A percentile compares a stretch with the other conserved stretches of the same genome.
phyloP scores from a whole-genome alignment of 345 rosid species.

The Hibiscus syriacus region DNA sequence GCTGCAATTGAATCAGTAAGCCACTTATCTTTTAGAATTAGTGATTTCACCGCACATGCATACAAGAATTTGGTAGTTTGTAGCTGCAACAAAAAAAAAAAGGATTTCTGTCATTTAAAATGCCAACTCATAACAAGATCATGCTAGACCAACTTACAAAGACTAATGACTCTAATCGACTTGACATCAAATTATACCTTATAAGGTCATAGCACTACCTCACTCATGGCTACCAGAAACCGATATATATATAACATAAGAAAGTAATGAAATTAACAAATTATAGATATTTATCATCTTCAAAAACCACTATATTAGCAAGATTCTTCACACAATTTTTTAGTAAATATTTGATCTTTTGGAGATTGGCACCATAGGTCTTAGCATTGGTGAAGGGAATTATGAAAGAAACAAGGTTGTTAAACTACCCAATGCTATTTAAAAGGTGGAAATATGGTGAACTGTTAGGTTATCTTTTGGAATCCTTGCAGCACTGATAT shows the following conservation, averaged over 20 bases:
- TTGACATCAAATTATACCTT: not conserved
- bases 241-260: not conserved
- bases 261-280: not conserved
- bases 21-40: constrained; percentile 44
- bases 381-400: not conserved
- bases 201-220: not conserved
- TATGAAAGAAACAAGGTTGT: not conserved
- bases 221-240: not conserved
- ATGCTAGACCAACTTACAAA: not conserved
- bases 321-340: not conserved
- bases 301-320: not conserved
- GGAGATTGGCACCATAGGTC: not conserved
- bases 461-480: not conserved
- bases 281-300: not conserved
- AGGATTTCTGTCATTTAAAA: not conserved
- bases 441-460: not conserved
- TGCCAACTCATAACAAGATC: not conserved
- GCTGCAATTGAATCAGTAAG: constrained; percentile 46
- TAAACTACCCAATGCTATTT: not conserved
- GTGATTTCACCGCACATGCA: constrained; percentile 49
- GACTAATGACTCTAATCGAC: not conserved
- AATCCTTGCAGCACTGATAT: not conserved
- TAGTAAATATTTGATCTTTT: not conserved
- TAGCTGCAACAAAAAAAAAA: constrained; percentile 28
- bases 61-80: constrained; percentile 53